phyloP scores from a whole-genome alignment of 805 yeast genomes.

The Crinitomyces ghanaensis region DNA sequence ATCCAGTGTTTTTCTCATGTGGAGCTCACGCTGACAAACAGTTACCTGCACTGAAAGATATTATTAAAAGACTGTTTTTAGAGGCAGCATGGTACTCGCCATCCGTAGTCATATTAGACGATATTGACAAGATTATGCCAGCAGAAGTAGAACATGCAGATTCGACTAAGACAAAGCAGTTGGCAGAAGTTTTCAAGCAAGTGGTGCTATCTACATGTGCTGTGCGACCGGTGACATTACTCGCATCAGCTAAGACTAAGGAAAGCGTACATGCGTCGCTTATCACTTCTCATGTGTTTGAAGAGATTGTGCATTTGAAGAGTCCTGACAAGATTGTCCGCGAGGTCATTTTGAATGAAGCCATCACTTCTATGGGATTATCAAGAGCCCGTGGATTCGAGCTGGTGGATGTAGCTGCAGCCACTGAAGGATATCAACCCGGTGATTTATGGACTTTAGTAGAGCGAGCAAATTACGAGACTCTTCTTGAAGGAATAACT shows the following conservation, averaged over 20 bases:
- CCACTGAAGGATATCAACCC: constrained; percentile 85
- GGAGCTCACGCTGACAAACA: constrained; percentile 44
- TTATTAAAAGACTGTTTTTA: constrained; percentile 34
- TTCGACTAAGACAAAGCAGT: constrained; percentile 47
- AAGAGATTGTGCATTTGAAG: constrained; percentile 44
- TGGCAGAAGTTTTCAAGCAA: constrained; percentile 49
- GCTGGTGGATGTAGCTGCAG: constrained; percentile 42
- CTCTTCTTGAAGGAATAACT: constrained; percentile 18
- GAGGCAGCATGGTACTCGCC: constrained; percentile 70
- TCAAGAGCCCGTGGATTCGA: constrained; percentile 32
- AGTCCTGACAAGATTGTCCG: constrained; percentile 64
- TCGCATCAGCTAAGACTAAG: constrained; percentile 54
- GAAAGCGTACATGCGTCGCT: constrained; percentile 52
- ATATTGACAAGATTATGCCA: constrained; percentile 60
- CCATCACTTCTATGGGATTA: constrained; percentile 28
- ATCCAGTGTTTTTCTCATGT: constrained; percentile 42
- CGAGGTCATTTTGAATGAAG: constrained; percentile 33
- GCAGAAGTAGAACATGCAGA: constrained; percentile 54
- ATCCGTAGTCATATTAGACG: constrained; percentile 62
- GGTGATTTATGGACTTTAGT: constrained; percentile 61
- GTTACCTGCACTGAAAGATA: constrained; percentile 34
- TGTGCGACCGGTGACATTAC: constrained; percentile 38
- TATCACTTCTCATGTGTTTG: constrained; percentile 59
- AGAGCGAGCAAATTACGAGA: constrained; percentile 41
- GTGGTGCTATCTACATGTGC: constrained; percentile 31